These are phyloP conservation scores for Geosmithia putterillii DNA, from an alignment of 2,329 filamentous ascomycete genomes.

Conservation along the genomic window DNA sequence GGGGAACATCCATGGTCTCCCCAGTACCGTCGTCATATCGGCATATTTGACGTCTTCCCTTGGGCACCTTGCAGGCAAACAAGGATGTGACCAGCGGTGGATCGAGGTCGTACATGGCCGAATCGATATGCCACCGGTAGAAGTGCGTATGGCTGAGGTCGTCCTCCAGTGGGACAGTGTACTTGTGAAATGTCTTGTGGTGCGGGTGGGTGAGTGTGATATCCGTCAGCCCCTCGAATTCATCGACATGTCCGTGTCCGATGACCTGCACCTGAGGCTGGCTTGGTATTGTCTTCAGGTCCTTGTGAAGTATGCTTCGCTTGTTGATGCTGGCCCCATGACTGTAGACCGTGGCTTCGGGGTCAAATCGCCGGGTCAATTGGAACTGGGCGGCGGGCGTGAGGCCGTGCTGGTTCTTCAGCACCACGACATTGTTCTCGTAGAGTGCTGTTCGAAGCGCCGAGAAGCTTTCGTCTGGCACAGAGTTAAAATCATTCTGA, in stretches of 20 bases:
- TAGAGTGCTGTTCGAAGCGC: slow-evolving; percentile 56
- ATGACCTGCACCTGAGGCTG: slow-evolving; percentile 68
- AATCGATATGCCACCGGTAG: slow-evolving; percentile 74
- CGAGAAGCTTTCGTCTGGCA: slow-evolving; percentile 48
- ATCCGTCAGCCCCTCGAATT: slow-evolving; percentile 59
- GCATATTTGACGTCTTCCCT: slow-evolving; percentile 51
- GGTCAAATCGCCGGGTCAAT: slow-evolving; percentile 64
- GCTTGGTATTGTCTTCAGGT: slow-evolving; percentile 71
- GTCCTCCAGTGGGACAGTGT: slow-evolving; percentile 40
- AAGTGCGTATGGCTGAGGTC: slow-evolving; percentile 42
- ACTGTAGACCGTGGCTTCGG: slow-evolving; percentile 47
- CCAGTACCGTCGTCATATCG: slow-evolving; percentile 62
- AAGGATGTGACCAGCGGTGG: slow-evolving; percentile 62
- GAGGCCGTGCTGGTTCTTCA: slow-evolving; percentile 53
- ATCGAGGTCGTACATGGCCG: slow-evolving; percentile 63
- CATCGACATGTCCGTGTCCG: slow-evolving; percentile 57
- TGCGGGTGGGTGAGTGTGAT: slow-evolving; percentile 63
- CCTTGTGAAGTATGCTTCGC: slow-evolving; percentile 60
- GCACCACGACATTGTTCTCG: slow-evolving; percentile 54
- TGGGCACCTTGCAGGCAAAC: slow-evolving; percentile 59
- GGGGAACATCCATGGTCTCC: slow-evolving; percentile 54
- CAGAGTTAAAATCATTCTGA: background rate
- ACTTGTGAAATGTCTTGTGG: slow-evolving; percentile 64
- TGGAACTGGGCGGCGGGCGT: slow-evolving; percentile 62
- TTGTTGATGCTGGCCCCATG: slow-evolving; percentile 62